phyloP scores from a whole-genome alignment of 768 basidiomycete genomes.

The Coprinopsis strossmayeri region DNA sequence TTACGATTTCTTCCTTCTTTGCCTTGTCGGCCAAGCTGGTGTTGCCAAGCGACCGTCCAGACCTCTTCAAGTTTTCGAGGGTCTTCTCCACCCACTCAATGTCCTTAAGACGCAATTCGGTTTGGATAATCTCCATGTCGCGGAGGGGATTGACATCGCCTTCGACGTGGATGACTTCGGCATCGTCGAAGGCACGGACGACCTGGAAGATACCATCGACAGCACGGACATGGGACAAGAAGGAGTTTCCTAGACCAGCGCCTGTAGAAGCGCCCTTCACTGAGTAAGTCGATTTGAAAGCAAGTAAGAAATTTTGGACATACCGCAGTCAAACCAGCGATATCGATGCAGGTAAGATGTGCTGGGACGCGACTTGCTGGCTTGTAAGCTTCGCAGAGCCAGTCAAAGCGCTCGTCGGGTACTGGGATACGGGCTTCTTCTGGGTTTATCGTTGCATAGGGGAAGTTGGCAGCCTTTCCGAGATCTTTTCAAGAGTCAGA shows the following conservation, averaged over 20 bases:
- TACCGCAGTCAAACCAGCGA: conserved; percentile 93
- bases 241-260: conserved; percentile 95
- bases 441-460: conserved; percentile 90
- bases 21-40: conserved; percentile 87
- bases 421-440: conserved; percentile 96
- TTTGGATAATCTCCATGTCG: conserved; percentile 97
- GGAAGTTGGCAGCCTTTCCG: conserved; percentile 95
- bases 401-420: conserved; percentile 90
- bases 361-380: conserved; percentile 85
- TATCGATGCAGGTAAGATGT: conserved; percentile 96
- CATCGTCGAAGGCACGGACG: conserved; percentile 95
- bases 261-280: conserved; percentile 90
- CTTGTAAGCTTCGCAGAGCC: conserved; percentile 89
- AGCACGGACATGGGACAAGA: conserved; percentile 94
- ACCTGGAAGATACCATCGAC: conserved; percentile 99
- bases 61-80: conserved; percentile 72
- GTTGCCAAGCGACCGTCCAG: conserved; percentile 63
- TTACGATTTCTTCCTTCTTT: conserved; percentile 90
- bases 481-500: conserved; percentile 50
- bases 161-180: conserved; percentile 99
- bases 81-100: conserved; percentile 98
- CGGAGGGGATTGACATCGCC: conserved; percentile 94
- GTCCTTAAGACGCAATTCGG: conserved; percentile 91
- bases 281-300: conserved; percentile 1
- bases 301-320: conserved; percentile 18